phyloP scores from a whole-genome alignment of 768 basidiomycete genomes.

The Coprinopsis marcescibilis region DNA sequence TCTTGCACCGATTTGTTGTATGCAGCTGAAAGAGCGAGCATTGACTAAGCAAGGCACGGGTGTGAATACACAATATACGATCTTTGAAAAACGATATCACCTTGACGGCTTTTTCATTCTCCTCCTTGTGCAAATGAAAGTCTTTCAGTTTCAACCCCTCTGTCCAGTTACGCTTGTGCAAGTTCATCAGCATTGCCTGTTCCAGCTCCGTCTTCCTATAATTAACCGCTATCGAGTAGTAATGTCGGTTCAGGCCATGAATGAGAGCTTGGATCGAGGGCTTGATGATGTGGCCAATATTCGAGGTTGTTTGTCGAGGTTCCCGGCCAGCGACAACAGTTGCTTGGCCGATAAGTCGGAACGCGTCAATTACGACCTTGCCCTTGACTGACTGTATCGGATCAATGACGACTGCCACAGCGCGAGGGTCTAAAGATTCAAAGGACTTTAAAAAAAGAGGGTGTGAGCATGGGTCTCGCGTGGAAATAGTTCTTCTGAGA shows the following conservation, averaged over 20 bases:
- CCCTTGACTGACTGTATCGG: slow-evolving; percentile 99
- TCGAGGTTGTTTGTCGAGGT: slow-evolving; percentile 94
- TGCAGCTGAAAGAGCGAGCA: slow-evolving; percentile 86
- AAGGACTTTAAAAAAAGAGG: slow-evolving; percentile 70
- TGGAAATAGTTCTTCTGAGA: slow-evolving; percentile 8
- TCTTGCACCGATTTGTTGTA: slow-evolving; percentile 99
- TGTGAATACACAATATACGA: slow-evolving; percentile 8
- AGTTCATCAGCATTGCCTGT: slow-evolving; percentile 97
- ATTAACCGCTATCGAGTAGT: slow-evolving; percentile 96
- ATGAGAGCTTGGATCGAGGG: slow-evolving; percentile 99
- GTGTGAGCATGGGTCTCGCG: slow-evolving; percentile 1
- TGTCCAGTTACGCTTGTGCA: slow-evolving; percentile 99
- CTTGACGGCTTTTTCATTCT: slow-evolving; percentile 93
- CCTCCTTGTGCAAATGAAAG: slow-evolving; percentile 82
- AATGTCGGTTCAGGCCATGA: slow-evolving; percentile 95
- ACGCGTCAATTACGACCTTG: slow-evolving; percentile 98
- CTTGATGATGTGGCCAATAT: slow-evolving; percentile 98
- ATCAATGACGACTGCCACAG: slow-evolving; percentile 96
- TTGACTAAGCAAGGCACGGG: slow-evolving; percentile 49
- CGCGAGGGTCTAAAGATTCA: slow-evolving; percentile 87
- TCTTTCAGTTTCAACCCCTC: slow-evolving; percentile 91
- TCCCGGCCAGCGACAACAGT: slow-evolving; percentile 88
- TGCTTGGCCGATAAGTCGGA: slow-evolving; percentile 92
- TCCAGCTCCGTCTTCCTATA: slow-evolving; percentile 98
- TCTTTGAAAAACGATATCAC: slow-evolving; percentile 36